These are phyloP conservation scores for Eremochloa ophiuroides DNA, from an alignment of 176 grass and related monocot species.

Conservation along the genomic window DNA sequence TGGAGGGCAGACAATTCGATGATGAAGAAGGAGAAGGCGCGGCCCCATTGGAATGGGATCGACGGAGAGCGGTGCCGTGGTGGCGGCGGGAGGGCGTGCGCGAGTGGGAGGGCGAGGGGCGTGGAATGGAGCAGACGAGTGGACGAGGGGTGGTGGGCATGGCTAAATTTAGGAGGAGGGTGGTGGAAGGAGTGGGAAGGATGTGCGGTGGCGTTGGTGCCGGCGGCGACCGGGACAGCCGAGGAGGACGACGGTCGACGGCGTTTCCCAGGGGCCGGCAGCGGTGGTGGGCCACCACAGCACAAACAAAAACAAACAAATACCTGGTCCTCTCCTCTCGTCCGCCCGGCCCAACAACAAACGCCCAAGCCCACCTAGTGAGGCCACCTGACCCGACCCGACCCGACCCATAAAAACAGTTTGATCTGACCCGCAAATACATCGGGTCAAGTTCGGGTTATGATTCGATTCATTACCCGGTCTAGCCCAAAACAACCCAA, in stretches of 20 bases:
- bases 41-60: neutral
- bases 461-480: too few relatives aligned
- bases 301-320: too few relatives aligned
- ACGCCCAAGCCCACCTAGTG: too few relatives aligned
- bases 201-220: neutral
- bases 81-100: neutral
- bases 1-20: neutral
- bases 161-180: constrained; percentile 39
- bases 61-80: neutral
- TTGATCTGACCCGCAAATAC: too few relatives aligned
- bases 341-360: neutral
- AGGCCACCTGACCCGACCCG: too few relatives aligned
- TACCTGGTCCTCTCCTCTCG: too few relatives aligned
- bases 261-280: neutral
- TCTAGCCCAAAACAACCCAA: too few relatives aligned
- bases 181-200: neutral
- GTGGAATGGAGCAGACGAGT: neutral
- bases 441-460: too few relatives aligned
- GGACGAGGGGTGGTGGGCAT: constrained; percentile 1
- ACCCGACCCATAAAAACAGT: too few relatives aligned
- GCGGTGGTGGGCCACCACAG: neutral
- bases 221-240: neutral
- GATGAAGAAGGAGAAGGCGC: neutral
- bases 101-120: neutral
- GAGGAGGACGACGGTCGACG: neutral